Evolutionary conservation across 805 yeast genomes (phyloP).

Genomic region (Candida hungchunana): DNA sequence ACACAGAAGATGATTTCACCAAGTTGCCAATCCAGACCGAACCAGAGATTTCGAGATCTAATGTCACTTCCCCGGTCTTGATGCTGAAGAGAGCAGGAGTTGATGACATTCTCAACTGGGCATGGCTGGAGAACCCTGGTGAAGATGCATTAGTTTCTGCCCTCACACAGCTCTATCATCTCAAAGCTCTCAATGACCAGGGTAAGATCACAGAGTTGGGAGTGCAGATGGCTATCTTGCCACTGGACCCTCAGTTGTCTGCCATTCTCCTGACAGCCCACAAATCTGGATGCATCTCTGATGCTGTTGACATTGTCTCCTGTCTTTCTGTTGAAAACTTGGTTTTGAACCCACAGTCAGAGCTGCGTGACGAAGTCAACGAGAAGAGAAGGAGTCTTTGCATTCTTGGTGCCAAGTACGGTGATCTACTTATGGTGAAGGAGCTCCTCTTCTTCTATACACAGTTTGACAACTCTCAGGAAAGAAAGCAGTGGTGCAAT

Average conservation of each 20-base stretch:
- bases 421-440: constrained; percentile 80
- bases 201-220: constrained; percentile 82
- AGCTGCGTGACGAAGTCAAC: constrained; percentile 78
- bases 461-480: constrained; percentile 42
- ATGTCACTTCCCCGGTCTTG: constrained; percentile 77
- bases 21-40: constrained; percentile 76
- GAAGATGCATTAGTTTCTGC: constrained; percentile 72
- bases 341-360: constrained; percentile 73
- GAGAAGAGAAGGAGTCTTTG: constrained; percentile 67
- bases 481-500: constrained; percentile 77
- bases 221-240: constrained; percentile 80
- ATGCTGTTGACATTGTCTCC: constrained; percentile 84
- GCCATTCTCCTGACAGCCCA: constrained; percentile 76
- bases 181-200: constrained; percentile 71
- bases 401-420: constrained; percentile 65
- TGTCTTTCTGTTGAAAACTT: constrained; percentile 92
- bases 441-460: constrained; percentile 63
- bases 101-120: constrained; percentile 78
- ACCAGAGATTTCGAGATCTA: constrained; percentile 87
- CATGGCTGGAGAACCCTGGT: constrained; percentile 92
- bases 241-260: constrained; percentile 88
- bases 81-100: constrained; percentile 82
- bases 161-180: constrained; percentile 67
- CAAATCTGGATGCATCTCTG: constrained; percentile 45
- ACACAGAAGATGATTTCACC: constrained; percentile 65